These are phyloP conservation scores for Inonotus obliquus DNA, from an alignment of 1,284 basidiomycete genomes.

Conservation along the genomic window DNA sequence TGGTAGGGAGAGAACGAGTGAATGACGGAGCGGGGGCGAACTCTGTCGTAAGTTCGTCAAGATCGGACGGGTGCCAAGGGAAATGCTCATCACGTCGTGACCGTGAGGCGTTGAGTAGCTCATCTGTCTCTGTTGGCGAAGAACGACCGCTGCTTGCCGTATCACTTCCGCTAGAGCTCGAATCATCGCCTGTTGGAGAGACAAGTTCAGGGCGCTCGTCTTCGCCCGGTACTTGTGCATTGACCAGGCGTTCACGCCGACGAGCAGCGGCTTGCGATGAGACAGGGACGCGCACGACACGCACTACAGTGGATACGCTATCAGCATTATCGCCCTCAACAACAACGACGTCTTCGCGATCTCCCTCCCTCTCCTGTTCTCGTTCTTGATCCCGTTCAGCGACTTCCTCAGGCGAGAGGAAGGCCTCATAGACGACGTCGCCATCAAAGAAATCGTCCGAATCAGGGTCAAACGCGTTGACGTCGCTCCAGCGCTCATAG, in stretches of 20 bases:
- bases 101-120: neutral
- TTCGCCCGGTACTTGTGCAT: neutral
- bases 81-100: neutral
- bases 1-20: conserved; percentile 5
- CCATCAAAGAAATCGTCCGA: conserved; percentile 66
- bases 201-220: conserved; percentile 11
- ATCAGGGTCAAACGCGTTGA: conserved; percentile 74
- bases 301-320: neutral
- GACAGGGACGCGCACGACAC: neutral
- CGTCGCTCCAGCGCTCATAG: conserved; percentile 58
- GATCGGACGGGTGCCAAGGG: neutral
- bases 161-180: conserved; percentile 2
- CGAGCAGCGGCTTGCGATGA: neutral
- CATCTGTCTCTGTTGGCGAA: conserved; percentile 1
- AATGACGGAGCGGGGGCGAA: neutral
- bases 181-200: conserved; percentile 1
- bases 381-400: neutral
- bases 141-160: conserved; percentile 4
- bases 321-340: neutral
- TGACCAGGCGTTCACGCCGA: neutral
- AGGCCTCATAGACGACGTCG: conserved; percentile 62
- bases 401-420: conserved; percentile 39
- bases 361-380: neutral
- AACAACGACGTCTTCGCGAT: neutral
- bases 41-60: neutral